Base-by-base conservation (phyloP, 2,329 filamentous ascomycete genomes). In the Colletotrichum filicis region DNA sequence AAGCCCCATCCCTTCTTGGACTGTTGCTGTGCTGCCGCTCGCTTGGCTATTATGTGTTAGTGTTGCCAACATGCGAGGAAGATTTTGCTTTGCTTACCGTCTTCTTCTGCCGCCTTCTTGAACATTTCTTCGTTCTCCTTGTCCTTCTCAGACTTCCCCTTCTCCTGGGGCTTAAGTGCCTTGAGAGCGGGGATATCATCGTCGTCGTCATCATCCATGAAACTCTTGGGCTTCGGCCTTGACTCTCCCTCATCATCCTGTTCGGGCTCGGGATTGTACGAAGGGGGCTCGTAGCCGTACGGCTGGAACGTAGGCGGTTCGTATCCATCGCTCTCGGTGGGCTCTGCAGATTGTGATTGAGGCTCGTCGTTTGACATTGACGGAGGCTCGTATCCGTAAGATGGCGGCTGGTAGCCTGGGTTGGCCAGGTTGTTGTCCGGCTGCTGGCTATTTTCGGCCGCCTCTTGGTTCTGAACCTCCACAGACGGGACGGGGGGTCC, bases 91-190 rank as follows among this genome's bases (percentile, higher is more conserved):
- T 65, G 79, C 89, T 87, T 82, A 92, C 90, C 90, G 83, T 93
- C 91, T 82, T 92, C 91, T 78, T 93, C 95, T 0, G 95, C 96
- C 30, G 94, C 94, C 81, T 92, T 95, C 68, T 92, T 90, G 86
- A 98, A 94, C 80, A 95, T 92, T 78, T 97, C 95, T 70, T 95
- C 93, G 60, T 95, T 95, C 81, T 95, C 93, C 28, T 90, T 89
- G 78, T 97, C 94, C 78, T 91, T 92, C 14, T 93, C 92, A 52
- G 88, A 84, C 80, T 92, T 92, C 2, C 83, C 88, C 80, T 93
- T 92, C 32, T 86, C 88, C 75, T 85, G 84, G 2, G 89, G 85
- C 56, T 87, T 89, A 16, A 76, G 64, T 11, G 75, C 73, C 55
- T 81, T 85, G 56, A 84, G 75, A 7, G 85, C 84, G 37, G 90